Evolutionary conservation across 192 early-diverging fungal genomes (phyloP).

Genomic region (Coemansia aciculifera): DNA sequence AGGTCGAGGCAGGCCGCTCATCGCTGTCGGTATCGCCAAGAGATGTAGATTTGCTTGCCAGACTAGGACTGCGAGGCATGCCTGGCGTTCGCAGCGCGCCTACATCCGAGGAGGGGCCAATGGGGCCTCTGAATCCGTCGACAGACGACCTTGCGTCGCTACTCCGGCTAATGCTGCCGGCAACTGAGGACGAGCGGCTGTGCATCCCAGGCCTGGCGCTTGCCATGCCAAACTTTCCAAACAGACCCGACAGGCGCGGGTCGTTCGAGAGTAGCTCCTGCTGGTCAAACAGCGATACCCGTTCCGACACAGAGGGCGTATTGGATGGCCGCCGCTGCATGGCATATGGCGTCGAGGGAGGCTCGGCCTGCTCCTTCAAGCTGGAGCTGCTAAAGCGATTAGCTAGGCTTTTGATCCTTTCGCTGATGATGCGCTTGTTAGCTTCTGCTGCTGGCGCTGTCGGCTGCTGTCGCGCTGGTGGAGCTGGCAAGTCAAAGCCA

Average conservation of each 20-base stretch:
- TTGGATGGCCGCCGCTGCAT: constrained; percentile 44
- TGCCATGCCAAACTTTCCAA: constrained; percentile 47
- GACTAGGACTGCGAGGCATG: not conserved
- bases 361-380: constrained; percentile 23
- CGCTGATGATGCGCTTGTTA: constrained; percentile 47
- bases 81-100: not conserved
- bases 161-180: constrained; percentile 10
- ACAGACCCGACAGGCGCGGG: constrained; percentile 34
- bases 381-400: constrained; percentile 47
- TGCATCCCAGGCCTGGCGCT: constrained; percentile 18
- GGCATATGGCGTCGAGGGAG: constrained; percentile 13
- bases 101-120: not conserved
- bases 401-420: constrained; percentile 47
- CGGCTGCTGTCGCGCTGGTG: constrained; percentile 1
- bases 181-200: constrained; percentile 41
- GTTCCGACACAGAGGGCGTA: constrained; percentile 49
- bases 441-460: constrained; percentile 9
- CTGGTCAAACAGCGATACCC: constrained; percentile 49
- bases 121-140: not conserved
- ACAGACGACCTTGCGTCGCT: constrained; percentile 5
- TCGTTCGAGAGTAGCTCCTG: constrained; percentile 19
- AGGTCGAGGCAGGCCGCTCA: not conserved
- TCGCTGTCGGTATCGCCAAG: not conserved
- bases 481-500: constrained; percentile 21
- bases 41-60: not conserved